These are phyloP conservation scores for Neobulgaria alba DNA, from an alignment of 2,329 filamentous ascomycete genomes.

Conservation along the genomic window DNA sequence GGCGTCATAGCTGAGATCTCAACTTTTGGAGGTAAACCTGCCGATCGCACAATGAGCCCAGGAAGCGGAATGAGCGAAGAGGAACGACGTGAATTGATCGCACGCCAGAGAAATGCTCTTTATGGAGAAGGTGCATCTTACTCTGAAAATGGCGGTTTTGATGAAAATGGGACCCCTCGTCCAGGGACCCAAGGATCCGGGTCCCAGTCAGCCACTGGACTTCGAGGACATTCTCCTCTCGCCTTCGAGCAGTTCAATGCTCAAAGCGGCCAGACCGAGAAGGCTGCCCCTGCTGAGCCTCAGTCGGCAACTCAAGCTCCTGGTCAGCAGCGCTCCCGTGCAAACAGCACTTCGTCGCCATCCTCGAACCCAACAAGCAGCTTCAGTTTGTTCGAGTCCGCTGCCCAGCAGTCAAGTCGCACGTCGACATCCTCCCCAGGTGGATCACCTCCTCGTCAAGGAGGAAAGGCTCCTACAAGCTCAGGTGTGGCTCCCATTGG, in stretches of 20 bases:
- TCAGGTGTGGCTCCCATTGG: conserved; percentile 83
- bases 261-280: conserved; percentile 26
- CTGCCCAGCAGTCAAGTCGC: conserved; percentile 59
- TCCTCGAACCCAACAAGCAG: conserved; percentile 54
- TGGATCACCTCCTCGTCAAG: conserved; percentile 66
- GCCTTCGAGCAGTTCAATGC: conserved; percentile 61
- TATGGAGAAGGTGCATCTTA: conserved; percentile 71
- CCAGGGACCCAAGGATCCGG: conserved; percentile 57
- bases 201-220: conserved; percentile 50
- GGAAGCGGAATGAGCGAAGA: conserved; percentile 82
- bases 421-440: conserved; percentile 83
- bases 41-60: conserved; percentile 79
- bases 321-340: conserved; percentile 46
- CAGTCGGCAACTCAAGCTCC: conserved; percentile 36
- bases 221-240: conserved; percentile 71
- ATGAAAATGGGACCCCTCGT: conserved; percentile 57
- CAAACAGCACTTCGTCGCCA: conserved; percentile 81
- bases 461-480: conserved; percentile 48
- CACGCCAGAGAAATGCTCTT: conserved; percentile 87
- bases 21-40: conserved; percentile 60
- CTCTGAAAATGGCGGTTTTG: conserved; percentile 58
- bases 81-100: conserved; percentile 89
- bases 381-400: conserved; percentile 52
- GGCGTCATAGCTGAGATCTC: conserved; percentile 60
- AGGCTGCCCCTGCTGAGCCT: conserved; percentile 28